Conservation (phyloP, 768 basidiomycete species). For the Phlegmacium glaucopus region DNA sequence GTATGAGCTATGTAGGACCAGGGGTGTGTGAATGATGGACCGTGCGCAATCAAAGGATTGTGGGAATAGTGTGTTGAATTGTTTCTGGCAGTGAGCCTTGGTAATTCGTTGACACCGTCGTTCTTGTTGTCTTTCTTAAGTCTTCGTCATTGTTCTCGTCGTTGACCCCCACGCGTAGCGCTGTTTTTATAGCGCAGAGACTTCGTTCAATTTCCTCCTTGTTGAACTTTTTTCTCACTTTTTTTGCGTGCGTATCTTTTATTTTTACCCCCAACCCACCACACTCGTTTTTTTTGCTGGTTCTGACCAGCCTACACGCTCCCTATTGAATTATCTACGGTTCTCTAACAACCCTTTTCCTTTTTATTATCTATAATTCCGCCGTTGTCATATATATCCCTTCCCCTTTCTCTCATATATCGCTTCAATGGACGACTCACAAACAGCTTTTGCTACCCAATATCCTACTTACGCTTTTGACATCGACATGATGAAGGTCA, state of each 20-base stretch:
- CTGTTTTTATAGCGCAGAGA: constrained; percentile 27
- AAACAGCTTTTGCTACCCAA: constrained; percentile 64
- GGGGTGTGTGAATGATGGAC: too few species aligned
- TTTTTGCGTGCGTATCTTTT: constrained; percentile 38
- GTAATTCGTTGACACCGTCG: constrained; percentile 1
- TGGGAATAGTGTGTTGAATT: too few species aligned
- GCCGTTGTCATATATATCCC: constrained; percentile 48
- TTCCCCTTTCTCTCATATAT: constrained; percentile 28
- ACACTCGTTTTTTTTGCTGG: constrained; percentile 41
- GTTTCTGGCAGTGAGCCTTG: too few species aligned
- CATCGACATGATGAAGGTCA: constrained; percentile 91
- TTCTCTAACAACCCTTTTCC: constrained; percentile 43
- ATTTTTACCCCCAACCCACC: constrained; percentile 36
- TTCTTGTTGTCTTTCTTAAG: constrained; percentile 16
- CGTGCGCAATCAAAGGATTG: too few species aligned
- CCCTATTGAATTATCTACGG: constrained; percentile 53
- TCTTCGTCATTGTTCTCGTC: constrained; percentile 31
- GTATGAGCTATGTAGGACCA: too few species aligned
- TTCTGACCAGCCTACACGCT: constrained; percentile 36
- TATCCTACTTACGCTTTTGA: constrained; percentile 76
- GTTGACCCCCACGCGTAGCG: constrained; percentile 27
- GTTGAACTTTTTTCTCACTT: constrained; percentile 29
- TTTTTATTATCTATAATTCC: constrained; percentile 41
- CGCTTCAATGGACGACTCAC: constrained; percentile 67
- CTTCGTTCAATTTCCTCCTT: constrained; percentile 33